These are phyloP conservation scores for Stemphylium lycopersici DNA, from an alignment of 2,329 filamentous ascomycete genomes.

Conservation along the genomic window DNA sequence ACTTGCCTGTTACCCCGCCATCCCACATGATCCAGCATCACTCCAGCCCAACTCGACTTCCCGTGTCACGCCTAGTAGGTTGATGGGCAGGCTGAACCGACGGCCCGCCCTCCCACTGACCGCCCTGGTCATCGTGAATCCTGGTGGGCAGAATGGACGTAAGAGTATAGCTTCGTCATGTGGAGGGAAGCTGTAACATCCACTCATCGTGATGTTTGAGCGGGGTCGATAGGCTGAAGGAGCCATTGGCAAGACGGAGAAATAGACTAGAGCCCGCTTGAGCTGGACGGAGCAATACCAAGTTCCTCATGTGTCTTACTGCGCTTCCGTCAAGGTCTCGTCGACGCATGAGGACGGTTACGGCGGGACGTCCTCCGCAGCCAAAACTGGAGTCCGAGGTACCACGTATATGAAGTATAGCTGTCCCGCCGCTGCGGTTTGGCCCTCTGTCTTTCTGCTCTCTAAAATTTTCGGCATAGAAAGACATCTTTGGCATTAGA, in stretches of 20 bases:
- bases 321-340: slow-evolving; percentile 32
- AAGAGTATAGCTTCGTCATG: slow-evolving; percentile 31
- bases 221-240: slow-evolving; percentile 20
- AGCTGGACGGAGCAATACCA: slow-evolving; percentile 22
- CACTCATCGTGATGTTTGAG: slow-evolving; percentile 20
- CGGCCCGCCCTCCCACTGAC: slow-evolving; percentile 47
- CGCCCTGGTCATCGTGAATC: slow-evolving; percentile 35
- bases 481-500: slow-evolving; percentile 6
- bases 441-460: slow-evolving; percentile 4
- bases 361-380: slow-evolving; percentile 47
- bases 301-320: slow-evolving; percentile 33
- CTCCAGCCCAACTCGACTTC: slow-evolving; percentile 12
- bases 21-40: slow-evolving; percentile 14
- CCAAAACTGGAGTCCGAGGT: slow-evolving; percentile 27
- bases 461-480: slow-evolving; percentile 9
- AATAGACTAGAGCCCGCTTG: slow-evolving; percentile 23
- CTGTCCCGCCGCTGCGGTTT: slow-evolving; percentile 23
- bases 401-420: slow-evolving; percentile 41
- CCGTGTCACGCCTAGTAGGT: slow-evolving; percentile 21
- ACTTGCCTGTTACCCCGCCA: slow-evolving; percentile 25
- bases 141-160: slow-evolving; percentile 39
- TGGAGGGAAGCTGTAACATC: slow-evolving; percentile 23
- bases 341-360: slow-evolving; percentile 43
- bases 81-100: slow-evolving; percentile 44
- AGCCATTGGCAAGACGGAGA: slow-evolving; percentile 31